Evolutionary conservation across 768 basidiomycete genomes (phyloP), one percentile per base, ranked within the genome.

Genomic region (Calocybe gangraenosa): DNA sequence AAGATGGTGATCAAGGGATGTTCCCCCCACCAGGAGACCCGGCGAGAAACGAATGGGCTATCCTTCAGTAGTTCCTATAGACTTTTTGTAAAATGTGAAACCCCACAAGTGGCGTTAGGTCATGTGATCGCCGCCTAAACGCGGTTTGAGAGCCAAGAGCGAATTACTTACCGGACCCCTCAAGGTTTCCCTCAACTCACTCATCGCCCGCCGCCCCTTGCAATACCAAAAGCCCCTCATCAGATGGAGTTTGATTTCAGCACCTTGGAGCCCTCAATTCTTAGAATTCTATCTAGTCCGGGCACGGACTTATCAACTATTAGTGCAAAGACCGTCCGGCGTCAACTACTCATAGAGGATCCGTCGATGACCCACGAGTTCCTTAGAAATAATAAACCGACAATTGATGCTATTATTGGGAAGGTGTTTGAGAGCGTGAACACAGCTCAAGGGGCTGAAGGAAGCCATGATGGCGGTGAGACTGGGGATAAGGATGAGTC

Each of bases 251-350:
- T 78, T 57, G 73, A 83, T 58, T 67, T 81, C 37, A 55, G 60
- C 48, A 64, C 71, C 47, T 73, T 89, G 52, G 76, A 81, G 62
- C 72, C 75, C 10, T 73, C 68, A 48, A 84, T 92, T 58, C 73
- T 71, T 52, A 67, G 71, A 47, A 88, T 92, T 61, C 79, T 92
- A 41, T 73, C 78, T 22, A 82, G 84, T 15, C 90, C 90, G 2
- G 82, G 79, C 37, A 84, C 78, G 37, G 86, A 92, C 71, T 74
- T 92, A 56, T 50, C 71, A 37, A 86, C 84, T 37, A 88, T 92
- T 64, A 87, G 82, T 60, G 92, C 92, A 37, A 95, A 91, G 68
- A 82, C 82, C 65, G 91, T 96, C 56, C 81, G 93, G 52, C 85
- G 84, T 58, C 78, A 81, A 59, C 68, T 92, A 50, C 56, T 69